A percentile compares a stretch with the other conserved stretches of the same genome.
These are phyloP conservation scores for Podospora australis DNA, from an alignment of 495 filamentous ascomycete genomes.

Conservation along the genomic window DNA sequence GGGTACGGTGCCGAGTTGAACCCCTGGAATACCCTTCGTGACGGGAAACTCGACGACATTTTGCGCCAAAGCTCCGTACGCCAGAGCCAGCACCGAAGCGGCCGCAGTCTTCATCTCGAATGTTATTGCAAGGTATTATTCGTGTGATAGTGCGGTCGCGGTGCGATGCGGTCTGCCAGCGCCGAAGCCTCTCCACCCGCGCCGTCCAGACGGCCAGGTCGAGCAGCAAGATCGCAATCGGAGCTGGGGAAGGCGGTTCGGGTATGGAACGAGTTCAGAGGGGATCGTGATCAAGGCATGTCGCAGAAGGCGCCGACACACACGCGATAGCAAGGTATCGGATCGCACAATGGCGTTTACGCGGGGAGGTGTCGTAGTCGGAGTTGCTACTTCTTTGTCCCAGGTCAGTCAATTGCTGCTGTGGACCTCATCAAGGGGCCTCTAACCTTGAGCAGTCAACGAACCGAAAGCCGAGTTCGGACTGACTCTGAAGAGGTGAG, in stretches of 20 bases:
- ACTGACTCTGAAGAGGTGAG: background rate
- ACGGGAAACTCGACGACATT: slow-evolving; percentile 27
- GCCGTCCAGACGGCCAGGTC: slow-evolving; percentile 1
- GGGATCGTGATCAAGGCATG: slow-evolving; percentile 6
- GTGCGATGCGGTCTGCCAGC: no score
- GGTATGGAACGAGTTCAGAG: background rate
- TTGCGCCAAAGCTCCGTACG: slow-evolving; percentile 15
- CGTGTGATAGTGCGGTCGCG: no score
- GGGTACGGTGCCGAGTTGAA: slow-evolving; percentile 12
- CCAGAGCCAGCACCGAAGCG: slow-evolving; percentile 16
- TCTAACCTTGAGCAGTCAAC: no score
- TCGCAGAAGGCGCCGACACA: background rate
- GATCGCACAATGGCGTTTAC: background rate
- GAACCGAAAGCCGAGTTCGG: background rate
- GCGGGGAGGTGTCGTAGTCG: no score
- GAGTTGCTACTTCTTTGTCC: background rate
- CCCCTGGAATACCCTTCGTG: slow-evolving; percentile 16
- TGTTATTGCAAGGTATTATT: no score
- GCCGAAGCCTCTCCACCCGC: slow-evolving; percentile 1
- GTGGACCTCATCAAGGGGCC: background rate
- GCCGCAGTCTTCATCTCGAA: slow-evolving; percentile 14
- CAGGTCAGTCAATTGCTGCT: background rate
- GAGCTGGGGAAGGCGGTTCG: background rate
- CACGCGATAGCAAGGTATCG: background rate
- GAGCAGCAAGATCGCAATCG: background rate